A percentile compares a stretch with the other conserved stretches of the same genome.
Evolutionary conservation across 2,329 filamentous ascomycete genomes (phyloP).

Genomic region (Colletotrichum sp.): DNA sequence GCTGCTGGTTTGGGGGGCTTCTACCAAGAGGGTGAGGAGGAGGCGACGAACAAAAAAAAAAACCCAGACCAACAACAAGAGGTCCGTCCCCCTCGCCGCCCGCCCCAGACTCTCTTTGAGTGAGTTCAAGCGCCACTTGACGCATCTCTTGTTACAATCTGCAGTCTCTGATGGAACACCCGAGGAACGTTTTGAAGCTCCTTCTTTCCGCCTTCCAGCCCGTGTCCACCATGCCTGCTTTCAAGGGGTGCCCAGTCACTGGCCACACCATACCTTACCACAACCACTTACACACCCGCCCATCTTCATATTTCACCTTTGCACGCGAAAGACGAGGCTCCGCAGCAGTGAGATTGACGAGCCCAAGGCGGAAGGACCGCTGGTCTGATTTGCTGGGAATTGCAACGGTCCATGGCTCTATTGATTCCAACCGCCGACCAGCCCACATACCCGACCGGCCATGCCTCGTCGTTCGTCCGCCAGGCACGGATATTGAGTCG

Average conservation of each 20-base stretch:
- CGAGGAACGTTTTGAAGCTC: conserved; percentile 28
- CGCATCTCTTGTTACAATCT: conserved; percentile 40
- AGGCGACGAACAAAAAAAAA: not conserved
- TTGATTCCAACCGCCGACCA: not conserved
- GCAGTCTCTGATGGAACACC: conserved; percentile 30
- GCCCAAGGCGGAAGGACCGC: not conserved
- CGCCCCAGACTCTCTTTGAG: conserved; percentile 9
- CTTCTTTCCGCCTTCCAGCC: conserved; percentile 9
- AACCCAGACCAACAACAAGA: not conserved
- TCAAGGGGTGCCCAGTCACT: not conserved
- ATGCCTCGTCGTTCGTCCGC: not conserved
- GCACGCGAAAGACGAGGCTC: not conserved
- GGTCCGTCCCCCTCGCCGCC: conserved; percentile 3
- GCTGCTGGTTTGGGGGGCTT: not conserved
- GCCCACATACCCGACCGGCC: not conserved
- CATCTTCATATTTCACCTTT: not conserved
- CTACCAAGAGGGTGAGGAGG: not conserved
- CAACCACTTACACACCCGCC: not conserved
- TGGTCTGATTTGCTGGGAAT: not conserved
- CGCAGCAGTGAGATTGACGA: conserved; percentile 1
- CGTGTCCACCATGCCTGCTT: not conserved
- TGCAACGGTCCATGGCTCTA: not conserved
- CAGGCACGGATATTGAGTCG: not conserved
- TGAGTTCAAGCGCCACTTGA: conserved; percentile 38
- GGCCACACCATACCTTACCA: not conserved